These are phyloP conservation scores for Circinella minor DNA, from an alignment of 371 early-diverging fungal species.

Conservation along the genomic window DNA sequence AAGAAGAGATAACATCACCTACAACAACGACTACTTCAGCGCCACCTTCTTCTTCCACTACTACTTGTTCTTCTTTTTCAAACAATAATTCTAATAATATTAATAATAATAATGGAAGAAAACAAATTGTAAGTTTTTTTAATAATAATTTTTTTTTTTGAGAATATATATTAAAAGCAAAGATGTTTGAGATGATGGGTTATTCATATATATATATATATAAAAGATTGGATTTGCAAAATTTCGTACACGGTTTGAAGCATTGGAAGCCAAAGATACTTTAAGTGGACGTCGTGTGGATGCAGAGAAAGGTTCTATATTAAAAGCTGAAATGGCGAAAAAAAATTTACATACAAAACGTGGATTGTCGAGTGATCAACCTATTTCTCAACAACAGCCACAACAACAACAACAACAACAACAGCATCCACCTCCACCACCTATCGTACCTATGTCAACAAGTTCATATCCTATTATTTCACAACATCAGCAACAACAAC, in stretches of 20 bases:
- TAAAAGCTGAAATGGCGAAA: constrained; percentile 94
- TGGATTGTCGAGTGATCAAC: constrained; percentile 27
- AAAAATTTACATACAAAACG: constrained; percentile 86
- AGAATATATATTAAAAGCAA: too few species aligned
- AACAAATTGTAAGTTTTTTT: constrained; percentile 27
- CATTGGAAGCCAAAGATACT: constrained; percentile 82
- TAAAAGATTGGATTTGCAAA: constrained; percentile 90
- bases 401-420: constrained; percentile 11
- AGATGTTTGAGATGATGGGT: too few species aligned
- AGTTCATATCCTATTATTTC: constrained; percentile 27
- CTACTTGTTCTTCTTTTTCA: neutral
- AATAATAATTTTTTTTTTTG: neutral
- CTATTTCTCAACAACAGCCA: constrained; percentile 1
- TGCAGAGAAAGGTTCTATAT: constrained; percentile 75
- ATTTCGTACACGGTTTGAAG: constrained; percentile 85
- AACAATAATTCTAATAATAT: constrained; percentile 1
- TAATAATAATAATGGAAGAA: constrained; percentile 16
- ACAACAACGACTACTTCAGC: constrained; percentile 1
- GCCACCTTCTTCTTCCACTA: neutral
- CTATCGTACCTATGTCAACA: constrained; percentile 23
- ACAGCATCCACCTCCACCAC: neutral
- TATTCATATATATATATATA: too few species aligned
- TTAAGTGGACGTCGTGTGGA: constrained; percentile 88
- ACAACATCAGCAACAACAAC: constrained; percentile 20
- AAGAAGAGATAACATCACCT: constrained; percentile 36